Evolutionary conservation across 495 filamentous ascomycete genomes (phyloP).

Genomic region (Penicillium chermesinum): DNA sequence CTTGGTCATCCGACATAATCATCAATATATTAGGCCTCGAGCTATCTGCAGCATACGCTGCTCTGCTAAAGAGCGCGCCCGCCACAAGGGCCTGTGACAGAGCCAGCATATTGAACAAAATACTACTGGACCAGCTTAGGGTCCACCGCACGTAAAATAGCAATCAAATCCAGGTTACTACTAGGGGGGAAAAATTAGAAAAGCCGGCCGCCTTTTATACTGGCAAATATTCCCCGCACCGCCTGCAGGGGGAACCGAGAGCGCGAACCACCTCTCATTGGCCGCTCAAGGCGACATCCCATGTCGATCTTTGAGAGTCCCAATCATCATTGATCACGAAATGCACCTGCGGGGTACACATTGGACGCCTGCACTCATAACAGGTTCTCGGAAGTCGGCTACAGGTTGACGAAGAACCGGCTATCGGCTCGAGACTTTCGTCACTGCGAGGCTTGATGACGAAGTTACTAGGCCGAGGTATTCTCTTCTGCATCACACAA

Average conservation of each 20-base stretch:
- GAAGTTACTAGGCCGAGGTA: too few relatives aligned
- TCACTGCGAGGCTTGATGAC: too few relatives aligned
- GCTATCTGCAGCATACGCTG: neutral
- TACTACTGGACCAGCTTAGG: too few relatives aligned
- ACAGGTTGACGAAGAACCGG: too few relatives aligned
- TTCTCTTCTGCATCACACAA: too few relatives aligned
- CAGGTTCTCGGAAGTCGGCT: too few relatives aligned
- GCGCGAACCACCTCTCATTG: neutral
- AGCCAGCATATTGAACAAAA: neutral
- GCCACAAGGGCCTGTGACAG: neutral
- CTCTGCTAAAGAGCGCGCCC: neutral
- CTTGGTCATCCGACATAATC: slow-evolving; percentile 57
- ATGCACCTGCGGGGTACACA: neutral
- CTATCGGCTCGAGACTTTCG: too few relatives aligned
- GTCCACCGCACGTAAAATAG: too few relatives aligned
- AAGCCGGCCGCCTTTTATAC: neutral
- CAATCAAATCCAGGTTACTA: too few relatives aligned
- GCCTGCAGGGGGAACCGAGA: too few relatives aligned
- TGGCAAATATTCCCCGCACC: neutral
- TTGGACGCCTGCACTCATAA: neutral
- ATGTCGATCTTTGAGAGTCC: neutral
- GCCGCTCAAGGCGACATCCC: neutral
- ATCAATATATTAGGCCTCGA: slow-evolving; percentile 49
- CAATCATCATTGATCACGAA: neutral
- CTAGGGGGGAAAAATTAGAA: neutral